These are phyloP conservation scores for Eleusine coracana DNA, from an alignment of 176 grass and related monocot genomes.

Conservation along the genomic window DNA sequence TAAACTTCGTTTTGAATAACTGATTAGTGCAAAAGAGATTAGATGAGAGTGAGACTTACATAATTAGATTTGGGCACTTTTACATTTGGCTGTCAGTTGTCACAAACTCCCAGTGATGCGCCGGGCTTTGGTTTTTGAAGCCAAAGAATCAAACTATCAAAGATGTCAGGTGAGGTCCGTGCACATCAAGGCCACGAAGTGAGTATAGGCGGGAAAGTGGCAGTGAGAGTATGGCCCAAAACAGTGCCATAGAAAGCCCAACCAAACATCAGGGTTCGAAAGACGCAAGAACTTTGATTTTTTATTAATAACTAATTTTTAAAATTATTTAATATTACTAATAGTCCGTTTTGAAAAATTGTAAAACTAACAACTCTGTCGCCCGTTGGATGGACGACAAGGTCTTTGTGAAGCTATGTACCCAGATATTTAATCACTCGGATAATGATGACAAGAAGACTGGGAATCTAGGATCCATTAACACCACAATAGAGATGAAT, in stretches of 20 bases:
- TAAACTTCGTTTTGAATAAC: not conserved
- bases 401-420: too few relatives aligned
- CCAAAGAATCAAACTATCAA: not conserved
- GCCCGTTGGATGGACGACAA: too few relatives aligned
- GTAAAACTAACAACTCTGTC: too few relatives aligned
- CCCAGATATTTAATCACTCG: too few relatives aligned
- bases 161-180: not conserved
- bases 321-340: too few relatives aligned
- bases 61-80: too few relatives aligned
- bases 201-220: not conserved
- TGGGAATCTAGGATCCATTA: too few relatives aligned
- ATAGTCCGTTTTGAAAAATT: too few relatives aligned
- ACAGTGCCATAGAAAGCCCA: constrained; percentile 14
- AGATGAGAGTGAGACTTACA: not conserved
- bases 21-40: not conserved
- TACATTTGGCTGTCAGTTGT: not conserved
- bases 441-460: too few relatives aligned
- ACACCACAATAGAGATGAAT: too few relatives aligned
- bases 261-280: not conserved
- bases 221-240: not conserved
- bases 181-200: not conserved
- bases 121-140: not conserved
- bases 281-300: not conserved
- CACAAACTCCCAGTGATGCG: not conserved
- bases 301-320: too few relatives aligned